A percentile compares a stretch with the other conserved stretches of the same genome.
Evolutionary conservation across 352 stramenopile genomes (phyloP).

Genomic region (Phytophthora palmivora): DNA sequence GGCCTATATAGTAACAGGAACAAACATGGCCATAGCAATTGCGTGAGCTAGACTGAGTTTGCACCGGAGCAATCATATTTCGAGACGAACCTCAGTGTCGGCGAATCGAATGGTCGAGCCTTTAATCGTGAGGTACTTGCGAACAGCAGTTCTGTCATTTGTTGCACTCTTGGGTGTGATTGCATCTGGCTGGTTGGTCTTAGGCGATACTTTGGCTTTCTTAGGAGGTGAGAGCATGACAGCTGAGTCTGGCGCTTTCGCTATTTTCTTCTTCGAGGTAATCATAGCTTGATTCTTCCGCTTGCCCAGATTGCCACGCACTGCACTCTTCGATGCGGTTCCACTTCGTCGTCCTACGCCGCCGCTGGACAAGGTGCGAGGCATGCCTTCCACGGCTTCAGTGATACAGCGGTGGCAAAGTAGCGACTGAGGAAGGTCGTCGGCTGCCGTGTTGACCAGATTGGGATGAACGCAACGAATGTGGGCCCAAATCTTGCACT

Average conservation of each 20-base stretch:
- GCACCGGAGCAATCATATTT: neutral
- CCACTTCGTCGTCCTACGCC: conserved; percentile 41
- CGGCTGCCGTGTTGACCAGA: conserved; percentile 39
- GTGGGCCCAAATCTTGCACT: conserved; percentile 82
- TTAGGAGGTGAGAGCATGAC: conserved; percentile 29
- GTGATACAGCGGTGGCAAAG: conserved; percentile 62
- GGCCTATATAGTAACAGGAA: conserved; percentile 37
- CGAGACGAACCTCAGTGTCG: conserved; percentile 55
- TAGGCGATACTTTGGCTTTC: conserved; percentile 29
- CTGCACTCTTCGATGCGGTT: conserved; percentile 26
- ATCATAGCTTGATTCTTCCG: conserved; percentile 32
- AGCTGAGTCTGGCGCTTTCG: conserved; percentile 14
- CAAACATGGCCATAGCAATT: no score
- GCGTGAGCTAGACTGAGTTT: conserved; percentile 4
- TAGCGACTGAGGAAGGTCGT: conserved; percentile 56
- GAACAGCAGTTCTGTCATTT: conserved; percentile 28
- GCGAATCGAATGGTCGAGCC: conserved; percentile 72
- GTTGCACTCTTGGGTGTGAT: conserved; percentile 42
- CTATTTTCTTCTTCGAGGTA: conserved; percentile 24
- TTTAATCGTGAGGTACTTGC: conserved; percentile 65
- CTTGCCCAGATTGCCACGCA: conserved; percentile 30
- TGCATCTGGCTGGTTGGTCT: no score
- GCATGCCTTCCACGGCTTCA: conserved; percentile 13
- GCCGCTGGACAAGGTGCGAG: conserved; percentile 26
- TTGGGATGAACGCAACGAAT: conserved; percentile 69